phyloP scores from a whole-genome alignment of 1,284 basidiomycete genomes.

The Boletus hoseneyae region DNA sequence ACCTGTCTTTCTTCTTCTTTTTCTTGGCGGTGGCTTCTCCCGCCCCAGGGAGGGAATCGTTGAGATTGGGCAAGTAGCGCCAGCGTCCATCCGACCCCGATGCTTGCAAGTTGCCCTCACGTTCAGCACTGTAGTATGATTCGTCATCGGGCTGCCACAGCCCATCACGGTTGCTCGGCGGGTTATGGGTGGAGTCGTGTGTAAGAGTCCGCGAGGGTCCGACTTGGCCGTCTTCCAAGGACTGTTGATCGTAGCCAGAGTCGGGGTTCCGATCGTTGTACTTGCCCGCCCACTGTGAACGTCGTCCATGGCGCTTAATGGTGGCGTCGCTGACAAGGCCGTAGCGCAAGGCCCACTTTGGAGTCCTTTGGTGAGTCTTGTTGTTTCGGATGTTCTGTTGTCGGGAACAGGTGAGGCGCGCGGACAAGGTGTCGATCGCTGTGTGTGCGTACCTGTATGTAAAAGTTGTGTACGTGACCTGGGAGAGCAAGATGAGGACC shows the following conservation, averaged over 20 bases:
- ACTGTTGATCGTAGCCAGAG: slow-evolving; percentile 68
- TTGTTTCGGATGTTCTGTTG: slow-evolving; percentile 91
- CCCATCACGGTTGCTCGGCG: slow-evolving; percentile 41
- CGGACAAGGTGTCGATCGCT: neutral
- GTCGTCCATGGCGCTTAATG: slow-evolving; percentile 71
- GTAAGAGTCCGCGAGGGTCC: slow-evolving; percentile 15
- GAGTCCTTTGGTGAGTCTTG: slow-evolving; percentile 85
- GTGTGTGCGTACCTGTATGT: slow-evolving; percentile 64
- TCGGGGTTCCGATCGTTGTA: slow-evolving; percentile 81
- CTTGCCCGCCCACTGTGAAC: slow-evolving; percentile 82
- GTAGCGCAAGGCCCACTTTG: slow-evolving; percentile 90
- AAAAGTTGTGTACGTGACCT: slow-evolving; percentile 90
- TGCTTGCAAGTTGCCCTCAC: slow-evolving; percentile 36
- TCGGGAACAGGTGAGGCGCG: slow-evolving; percentile 13
- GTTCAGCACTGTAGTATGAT: slow-evolving; percentile 57
- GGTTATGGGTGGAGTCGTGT: slow-evolving; percentile 17
- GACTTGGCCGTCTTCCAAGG: slow-evolving; percentile 77
- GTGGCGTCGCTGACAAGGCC: slow-evolving; percentile 81
- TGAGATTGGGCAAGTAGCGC: slow-evolving; percentile 81
- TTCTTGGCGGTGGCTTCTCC: slow-evolving; percentile 50
- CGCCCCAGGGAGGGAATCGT: slow-evolving; percentile 48
- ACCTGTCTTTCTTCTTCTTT: slow-evolving; percentile 79
- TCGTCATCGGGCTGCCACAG: slow-evolving; percentile 74
- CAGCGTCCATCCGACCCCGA: slow-evolving; percentile 50
- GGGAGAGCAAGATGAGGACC: slow-evolving; percentile 15